A percentile compares a stretch with the other conserved stretches of the same genome.
phyloP scores from a whole-genome alignment of 306 rosid genomes.

The Abrus precatorius region DNA sequence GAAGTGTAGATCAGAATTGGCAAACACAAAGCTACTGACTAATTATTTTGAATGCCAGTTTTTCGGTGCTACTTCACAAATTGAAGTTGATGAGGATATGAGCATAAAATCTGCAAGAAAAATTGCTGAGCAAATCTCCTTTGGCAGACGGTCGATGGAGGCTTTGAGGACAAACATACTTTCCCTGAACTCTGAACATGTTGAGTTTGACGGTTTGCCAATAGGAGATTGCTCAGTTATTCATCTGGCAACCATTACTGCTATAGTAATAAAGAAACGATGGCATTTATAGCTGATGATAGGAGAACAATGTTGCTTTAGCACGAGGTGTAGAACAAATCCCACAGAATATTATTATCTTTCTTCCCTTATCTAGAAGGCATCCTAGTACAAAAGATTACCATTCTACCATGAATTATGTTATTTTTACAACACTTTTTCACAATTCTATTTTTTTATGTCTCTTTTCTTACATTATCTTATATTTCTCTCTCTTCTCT shows the following conservation, averaged over 20 bases:
- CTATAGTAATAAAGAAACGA: background rate
- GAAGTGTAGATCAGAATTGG: background rate
- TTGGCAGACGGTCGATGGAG: conserved; percentile 25
- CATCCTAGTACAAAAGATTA: conserved; percentile 12
- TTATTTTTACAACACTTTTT: too few relatives aligned
- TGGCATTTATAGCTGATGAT: background rate
- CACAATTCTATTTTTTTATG: too few relatives aligned
- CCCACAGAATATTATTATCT: background rate
- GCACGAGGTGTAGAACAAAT: background rate
- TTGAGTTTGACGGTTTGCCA: conserved; percentile 37
- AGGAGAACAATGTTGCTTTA: background rate
- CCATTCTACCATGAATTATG: background rate
- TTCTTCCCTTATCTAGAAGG: background rate
- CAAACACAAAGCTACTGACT: background rate
- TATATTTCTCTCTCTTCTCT: too few relatives aligned
- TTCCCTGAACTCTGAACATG: background rate
- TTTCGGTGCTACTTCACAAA: background rate
- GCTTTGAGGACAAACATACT: too few relatives aligned
- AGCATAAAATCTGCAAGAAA: background rate
- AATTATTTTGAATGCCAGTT: background rate
- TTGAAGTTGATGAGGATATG: background rate
- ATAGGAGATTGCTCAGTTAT: conserved; percentile 33
- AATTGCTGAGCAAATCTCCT: conserved; percentile 44
- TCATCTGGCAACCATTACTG: background rate
- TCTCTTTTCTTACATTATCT: too few relatives aligned